A percentile compares a stretch with the other conserved stretches of the same genome.
phyloP scores from a whole-genome alignment of 306 rosid species.

The Trifolium repens region DNA sequence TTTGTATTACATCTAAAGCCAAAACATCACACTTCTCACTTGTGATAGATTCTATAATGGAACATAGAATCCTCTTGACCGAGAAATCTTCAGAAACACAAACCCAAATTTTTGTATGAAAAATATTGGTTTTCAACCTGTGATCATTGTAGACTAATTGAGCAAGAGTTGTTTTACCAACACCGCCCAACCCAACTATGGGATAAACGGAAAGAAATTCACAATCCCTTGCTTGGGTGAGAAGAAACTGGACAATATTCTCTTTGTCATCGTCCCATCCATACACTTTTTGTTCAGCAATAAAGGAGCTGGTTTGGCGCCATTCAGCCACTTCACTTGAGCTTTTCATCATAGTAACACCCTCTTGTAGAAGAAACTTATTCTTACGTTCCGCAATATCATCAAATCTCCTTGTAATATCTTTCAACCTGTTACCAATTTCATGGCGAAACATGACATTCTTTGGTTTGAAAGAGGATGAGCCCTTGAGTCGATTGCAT shows the following conservation, averaged over 20 bases:
- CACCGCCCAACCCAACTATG: not conserved
- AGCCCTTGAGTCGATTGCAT: too few relatives aligned
- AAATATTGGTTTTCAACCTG: not conserved
- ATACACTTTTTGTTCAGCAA: not conserved
- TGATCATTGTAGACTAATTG: not conserved
- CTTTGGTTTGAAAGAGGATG: too few relatives aligned
- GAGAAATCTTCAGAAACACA: not conserved
- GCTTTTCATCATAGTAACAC: too few relatives aligned
- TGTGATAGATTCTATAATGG: conserved; percentile 4
- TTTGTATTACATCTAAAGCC: not conserved
- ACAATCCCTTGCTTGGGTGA: not conserved
- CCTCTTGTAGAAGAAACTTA: too few relatives aligned
- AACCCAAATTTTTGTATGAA: not conserved
- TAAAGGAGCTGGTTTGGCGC: not conserved
- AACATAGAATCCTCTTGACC: not conserved
- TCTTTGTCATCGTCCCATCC: not conserved
- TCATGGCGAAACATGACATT: not conserved
- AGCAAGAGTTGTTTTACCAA: not conserved
- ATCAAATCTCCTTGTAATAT: not conserved
- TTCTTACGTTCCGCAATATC: not conserved
- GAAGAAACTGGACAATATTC: not conserved
- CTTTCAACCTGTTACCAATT: not conserved
- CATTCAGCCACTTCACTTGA: not conserved
- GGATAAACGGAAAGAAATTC: not conserved
- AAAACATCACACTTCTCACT: not conserved